Conservation (phyloP, 208 protist genomes). For the Acanthamoeba lugdunensis region DNA sequence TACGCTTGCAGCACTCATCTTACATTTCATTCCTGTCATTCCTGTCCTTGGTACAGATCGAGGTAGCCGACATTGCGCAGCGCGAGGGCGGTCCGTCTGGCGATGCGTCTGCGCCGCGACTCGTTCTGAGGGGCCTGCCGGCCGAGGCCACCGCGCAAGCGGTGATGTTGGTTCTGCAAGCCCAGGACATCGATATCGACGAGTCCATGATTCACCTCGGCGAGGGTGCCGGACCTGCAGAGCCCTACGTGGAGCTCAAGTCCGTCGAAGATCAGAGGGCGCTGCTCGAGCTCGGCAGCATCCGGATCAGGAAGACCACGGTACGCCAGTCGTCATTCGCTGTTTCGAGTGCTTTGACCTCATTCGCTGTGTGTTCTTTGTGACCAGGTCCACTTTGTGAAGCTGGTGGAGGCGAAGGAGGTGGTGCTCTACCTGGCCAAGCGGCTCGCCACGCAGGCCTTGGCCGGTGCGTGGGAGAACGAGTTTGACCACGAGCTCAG, state of each 20-base stretch:
- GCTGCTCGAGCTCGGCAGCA: not conserved
- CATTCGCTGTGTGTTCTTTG: too few species aligned
- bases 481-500: not conserved
- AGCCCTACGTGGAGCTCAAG: not conserved
- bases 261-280: not conserved
- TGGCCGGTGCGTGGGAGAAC: not conserved
- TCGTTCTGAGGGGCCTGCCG: not conserved
- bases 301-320: not conserved
- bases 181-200: not conserved
- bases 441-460: not conserved
- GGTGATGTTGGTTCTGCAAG: not conserved
- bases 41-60: too few species aligned
- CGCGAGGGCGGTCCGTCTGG: not conserved
- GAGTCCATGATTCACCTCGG: not conserved
- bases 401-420: not conserved
- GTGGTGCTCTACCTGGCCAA: constrained; percentile 7
- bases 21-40: too few species aligned
- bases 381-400: not conserved
- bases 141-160: not conserved
- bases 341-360: too few species aligned
- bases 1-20: too few species aligned
- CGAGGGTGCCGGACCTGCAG: not conserved
- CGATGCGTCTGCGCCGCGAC: not conserved
- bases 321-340: too few species aligned
- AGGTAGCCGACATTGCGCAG: not conserved